A percentile compares a stretch with the other conserved stretches of the same genome.
These are phyloP conservation scores for Wallacemonas collosoma DNA, from an alignment of 208 protist genomes.

Conservation along the genomic window DNA sequence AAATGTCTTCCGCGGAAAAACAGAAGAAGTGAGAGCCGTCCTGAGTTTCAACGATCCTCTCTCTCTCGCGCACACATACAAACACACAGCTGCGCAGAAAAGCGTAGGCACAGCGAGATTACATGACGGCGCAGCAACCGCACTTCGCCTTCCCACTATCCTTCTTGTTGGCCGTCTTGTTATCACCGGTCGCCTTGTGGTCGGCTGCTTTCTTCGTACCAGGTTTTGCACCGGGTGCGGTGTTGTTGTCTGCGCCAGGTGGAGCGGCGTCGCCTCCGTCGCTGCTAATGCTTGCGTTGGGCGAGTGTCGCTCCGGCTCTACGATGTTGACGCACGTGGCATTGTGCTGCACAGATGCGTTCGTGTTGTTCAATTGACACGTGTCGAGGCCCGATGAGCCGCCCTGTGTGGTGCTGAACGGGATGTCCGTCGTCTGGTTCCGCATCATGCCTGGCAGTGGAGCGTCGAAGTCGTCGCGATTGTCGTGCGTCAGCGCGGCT, in stretches of 20 bases:
- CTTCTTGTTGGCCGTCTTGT: not conserved
- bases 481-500: not conserved
- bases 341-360: conserved; percentile 6
- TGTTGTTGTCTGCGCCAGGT: not conserved
- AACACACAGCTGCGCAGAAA: conserved; percentile 2
- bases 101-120: not conserved
- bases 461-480: not conserved
- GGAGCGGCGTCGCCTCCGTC: conserved; percentile 6
- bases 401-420: not conserved
- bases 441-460: conserved; percentile 11
- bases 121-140: conserved; percentile 41
- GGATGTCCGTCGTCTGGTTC: conserved; percentile 11
- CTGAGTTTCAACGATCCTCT: too few relatives aligned
- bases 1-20: too few relatives aligned
- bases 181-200: not conserved
- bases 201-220: conserved; percentile 13
- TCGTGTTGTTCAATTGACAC: not conserved
- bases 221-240: not conserved
- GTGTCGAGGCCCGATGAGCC: not conserved
- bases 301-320: conserved; percentile 3
- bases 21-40: too few relatives aligned
- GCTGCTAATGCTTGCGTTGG: not conserved
- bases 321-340: conserved; percentile 15
- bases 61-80: not conserved
- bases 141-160: conserved; percentile 17